These are phyloP conservation scores for Acorus gramineus DNA, from an alignment of 106 monocot species.

Conservation along the genomic window DNA sequence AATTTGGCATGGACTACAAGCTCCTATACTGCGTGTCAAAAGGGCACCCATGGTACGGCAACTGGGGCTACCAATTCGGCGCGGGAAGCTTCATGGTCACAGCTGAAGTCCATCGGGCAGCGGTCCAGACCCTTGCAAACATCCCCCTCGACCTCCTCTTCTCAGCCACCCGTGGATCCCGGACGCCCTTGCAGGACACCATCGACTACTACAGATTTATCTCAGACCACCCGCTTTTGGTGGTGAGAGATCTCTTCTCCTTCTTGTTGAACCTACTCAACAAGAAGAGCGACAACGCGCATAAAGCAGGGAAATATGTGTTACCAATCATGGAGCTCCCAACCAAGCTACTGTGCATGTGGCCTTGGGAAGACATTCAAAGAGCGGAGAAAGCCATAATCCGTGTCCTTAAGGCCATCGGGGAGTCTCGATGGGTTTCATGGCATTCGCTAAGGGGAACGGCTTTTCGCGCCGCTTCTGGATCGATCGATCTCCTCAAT, in stretches of 20 bases:
- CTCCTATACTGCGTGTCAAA: conserved; percentile 46
- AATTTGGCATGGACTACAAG: conserved; percentile 57
- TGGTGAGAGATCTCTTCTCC: conserved; percentile 45
- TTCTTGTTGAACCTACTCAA: conserved; percentile 18
- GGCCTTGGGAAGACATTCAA: conserved; percentile 34
- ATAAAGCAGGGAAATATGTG: neutral
- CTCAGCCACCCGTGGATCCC: conserved; percentile 20
- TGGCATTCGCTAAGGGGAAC: conserved; percentile 51
- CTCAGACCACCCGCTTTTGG: conserved; percentile 31
- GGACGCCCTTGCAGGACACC: conserved; percentile 30
- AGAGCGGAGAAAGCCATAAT: conserved; percentile 28
- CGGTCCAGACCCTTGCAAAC: conserved; percentile 36
- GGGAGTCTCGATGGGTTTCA: conserved; percentile 29
- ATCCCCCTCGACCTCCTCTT: conserved; percentile 43
- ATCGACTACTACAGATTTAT: conserved; percentile 49
- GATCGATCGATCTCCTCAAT: conserved; percentile 35
- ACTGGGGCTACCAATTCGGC: conserved; percentile 78
- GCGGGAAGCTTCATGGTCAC: conserved; percentile 59
- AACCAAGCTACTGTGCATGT: conserved; percentile 17
- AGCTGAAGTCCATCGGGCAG: conserved; percentile 27
- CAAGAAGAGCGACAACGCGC: neutral
- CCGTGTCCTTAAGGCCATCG: conserved; percentile 43
- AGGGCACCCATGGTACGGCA: conserved; percentile 68
- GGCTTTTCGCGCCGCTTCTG: neutral
- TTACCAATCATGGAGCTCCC: neutral